These are phyloP conservation scores for Martiniozyma abietophila DNA, from an alignment of 805 yeast species.

Conservation along the genomic window DNA sequence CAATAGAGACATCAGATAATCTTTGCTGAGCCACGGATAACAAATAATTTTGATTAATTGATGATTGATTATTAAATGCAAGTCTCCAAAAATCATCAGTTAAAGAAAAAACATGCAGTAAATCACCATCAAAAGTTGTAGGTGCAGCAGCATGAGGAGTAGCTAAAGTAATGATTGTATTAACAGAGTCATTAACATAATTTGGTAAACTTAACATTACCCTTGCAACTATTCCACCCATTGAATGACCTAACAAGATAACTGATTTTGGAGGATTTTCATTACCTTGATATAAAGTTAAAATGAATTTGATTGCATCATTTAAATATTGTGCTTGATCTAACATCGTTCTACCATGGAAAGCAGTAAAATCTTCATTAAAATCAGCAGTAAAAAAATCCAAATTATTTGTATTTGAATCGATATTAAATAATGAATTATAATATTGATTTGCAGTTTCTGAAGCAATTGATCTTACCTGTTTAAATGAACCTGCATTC, in stretches of 20 bases:
- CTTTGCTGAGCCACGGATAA: conserved; percentile 34
- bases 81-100: conserved; percentile 75
- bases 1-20: conserved; percentile 49
- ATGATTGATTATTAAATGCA: conserved; percentile 32
- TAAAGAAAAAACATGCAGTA: conserved; percentile 61
- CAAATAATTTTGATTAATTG: conserved; percentile 5
- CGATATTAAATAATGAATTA: conserved; percentile 17
- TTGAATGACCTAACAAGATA: conserved; percentile 79
- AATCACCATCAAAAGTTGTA: conserved; percentile 85
- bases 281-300: conserved; percentile 48
- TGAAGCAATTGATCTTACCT: conserved; percentile 87
- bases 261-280: conserved; percentile 42
- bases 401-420: conserved; percentile 34
- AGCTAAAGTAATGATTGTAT: conserved; percentile 76
- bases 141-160: conserved; percentile 94
- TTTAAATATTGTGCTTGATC: conserved; percentile 92
- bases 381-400: conserved; percentile 92
- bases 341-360: conserved; percentile 86
- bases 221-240: conserved; percentile 96
- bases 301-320: conserved; percentile 73
- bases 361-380: conserved; percentile 92
- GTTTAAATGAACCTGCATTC: conserved; percentile 90
- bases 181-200: conserved; percentile 61
- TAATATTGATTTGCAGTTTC: conserved; percentile 52
- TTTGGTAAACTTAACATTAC: conserved; percentile 75